Percentiles rank a stretch among this genome's conserved stretches.
phyloP scores from a whole-genome alignment of 2,329 filamentous ascomycete species.

The Alternaria triticina region DNA sequence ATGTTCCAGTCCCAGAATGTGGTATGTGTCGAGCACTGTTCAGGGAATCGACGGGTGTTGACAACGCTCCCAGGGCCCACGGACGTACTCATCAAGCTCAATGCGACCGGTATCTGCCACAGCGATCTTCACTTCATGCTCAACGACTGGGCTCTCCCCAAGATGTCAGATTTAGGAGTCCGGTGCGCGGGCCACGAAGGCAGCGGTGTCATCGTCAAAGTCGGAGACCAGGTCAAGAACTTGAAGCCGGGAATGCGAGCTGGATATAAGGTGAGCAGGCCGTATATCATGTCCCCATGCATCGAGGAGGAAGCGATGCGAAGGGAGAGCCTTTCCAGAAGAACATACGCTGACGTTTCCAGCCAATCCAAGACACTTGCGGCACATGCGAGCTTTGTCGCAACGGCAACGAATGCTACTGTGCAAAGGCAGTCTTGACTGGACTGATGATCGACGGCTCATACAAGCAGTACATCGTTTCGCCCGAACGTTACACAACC shows the following conservation, averaged over 20 bases:
- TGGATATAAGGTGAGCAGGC: constrained; percentile 41
- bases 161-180: constrained; percentile 50
- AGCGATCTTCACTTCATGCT: constrained; percentile 65
- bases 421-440: constrained; percentile 53
- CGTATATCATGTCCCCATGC: neutral
- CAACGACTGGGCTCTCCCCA: constrained; percentile 56
- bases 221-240: constrained; percentile 60
- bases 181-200: constrained; percentile 63
- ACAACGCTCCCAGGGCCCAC: constrained; percentile 51
- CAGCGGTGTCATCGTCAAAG: constrained; percentile 63
- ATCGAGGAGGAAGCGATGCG: neutral
- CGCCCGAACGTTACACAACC: constrained; percentile 61
- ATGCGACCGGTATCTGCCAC: constrained; percentile 64
- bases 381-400: constrained; percentile 57
- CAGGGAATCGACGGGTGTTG: neutral
- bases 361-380: constrained; percentile 39
- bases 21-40: constrained; percentile 37
- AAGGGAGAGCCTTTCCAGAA: neutral
- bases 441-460: constrained; percentile 55
- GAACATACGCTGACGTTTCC: constrained; percentile 3
- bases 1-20: constrained; percentile 56
- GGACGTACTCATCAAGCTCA: constrained; percentile 64
- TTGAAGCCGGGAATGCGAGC: constrained; percentile 51
- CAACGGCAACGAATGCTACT: constrained; percentile 62
- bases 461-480: constrained; percentile 66